Evolutionary conservation across 2,329 filamentous ascomycete genomes (phyloP), one percentile per base, ranked within the genome.

Genomic region (Colletotrichum musae): DNA sequence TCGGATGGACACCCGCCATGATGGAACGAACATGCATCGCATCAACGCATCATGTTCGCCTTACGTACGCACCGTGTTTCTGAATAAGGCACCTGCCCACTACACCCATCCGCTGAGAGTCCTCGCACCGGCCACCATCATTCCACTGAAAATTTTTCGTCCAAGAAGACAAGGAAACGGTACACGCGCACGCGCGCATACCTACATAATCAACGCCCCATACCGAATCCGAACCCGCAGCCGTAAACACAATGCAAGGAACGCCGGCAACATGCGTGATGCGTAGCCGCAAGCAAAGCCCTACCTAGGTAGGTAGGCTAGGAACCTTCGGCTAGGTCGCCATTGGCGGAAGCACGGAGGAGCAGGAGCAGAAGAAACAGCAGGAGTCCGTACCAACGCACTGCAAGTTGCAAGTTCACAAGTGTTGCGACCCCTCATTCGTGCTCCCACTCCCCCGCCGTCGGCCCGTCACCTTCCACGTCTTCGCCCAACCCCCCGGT

Each of bases 171-270:
- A 36, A 10, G 32, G 32, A 36, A 36, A 36, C 32, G 32, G 32
- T 10, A 36, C 32, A 10, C 32, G 7, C 32, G 32, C 10, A 36
- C 32, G 10, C 32, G 32, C 32, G 32, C 32, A 36, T 36, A 36
- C 32, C 6, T 32, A 32, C 28, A 32, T 6, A 32, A 32, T 32
- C 28, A 32, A 32, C 28, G 9, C 5, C 28, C 28, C 28, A 36
- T 10, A 36, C 32, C 32, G 10, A 36, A 36, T 24, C 32, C 32
- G 10, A 43, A 39, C 47, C 21, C 21, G 21, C 21, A 24, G 21
- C 21, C 26, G 62, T 60, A 69, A 69, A 69, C 61, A 48, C 53
- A 66, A 66, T 66, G 62, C 56, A 60, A 69, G 62, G 66, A 66
- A 60, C 66, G 32, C 56, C 18, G 24, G 10, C 47, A 21, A 56